A percentile compares a stretch with the other conserved stretches of the same genome.
phyloP scores from a whole-genome alignment of 164 flowering plant genomes.

The Platanus orientalis region DNA sequence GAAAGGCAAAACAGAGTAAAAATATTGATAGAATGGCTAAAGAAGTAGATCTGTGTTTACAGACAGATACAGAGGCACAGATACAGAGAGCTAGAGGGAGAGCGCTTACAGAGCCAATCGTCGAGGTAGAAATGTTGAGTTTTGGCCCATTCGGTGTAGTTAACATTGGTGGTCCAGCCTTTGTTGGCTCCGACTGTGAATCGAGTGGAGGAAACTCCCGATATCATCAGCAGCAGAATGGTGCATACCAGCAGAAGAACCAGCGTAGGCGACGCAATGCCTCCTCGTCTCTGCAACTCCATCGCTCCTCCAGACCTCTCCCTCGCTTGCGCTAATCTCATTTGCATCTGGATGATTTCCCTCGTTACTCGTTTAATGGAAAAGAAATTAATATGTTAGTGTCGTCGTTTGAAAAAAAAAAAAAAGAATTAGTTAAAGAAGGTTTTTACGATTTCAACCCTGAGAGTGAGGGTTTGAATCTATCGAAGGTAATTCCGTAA shows the following conservation, averaged over 20 bases:
- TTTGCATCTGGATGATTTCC: too few species aligned
- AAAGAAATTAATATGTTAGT: too few species aligned
- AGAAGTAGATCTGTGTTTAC: too few species aligned
- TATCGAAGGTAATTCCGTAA: too few species aligned
- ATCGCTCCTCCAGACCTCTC: not conserved
- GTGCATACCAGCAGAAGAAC: conserved; percentile 8
- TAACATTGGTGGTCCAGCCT: conserved; percentile 9
- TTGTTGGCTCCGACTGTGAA: conserved; percentile 10
- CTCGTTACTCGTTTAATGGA: too few species aligned
- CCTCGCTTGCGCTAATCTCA: conserved; percentile 5
- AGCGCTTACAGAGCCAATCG: conserved; percentile 21
- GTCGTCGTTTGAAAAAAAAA: too few species aligned
- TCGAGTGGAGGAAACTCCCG: conserved; percentile 5
- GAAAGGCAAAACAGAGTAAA: too few species aligned
- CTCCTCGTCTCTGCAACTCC: conserved; percentile 9
- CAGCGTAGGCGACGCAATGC: not conserved
- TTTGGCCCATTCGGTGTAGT: conserved; percentile 20
- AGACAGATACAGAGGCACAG: too few species aligned
- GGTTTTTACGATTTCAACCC: too few species aligned
- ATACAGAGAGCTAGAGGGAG: not conserved
- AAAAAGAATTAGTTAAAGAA: too few species aligned
- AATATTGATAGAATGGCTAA: too few species aligned
- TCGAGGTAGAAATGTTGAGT: conserved; percentile 4
- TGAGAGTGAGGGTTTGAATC: too few species aligned
- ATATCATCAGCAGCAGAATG: conserved; percentile 3